Conservation (phyloP, 2,329 filamentous ascomycete genomes). For the Trichophyton simii region DNA sequence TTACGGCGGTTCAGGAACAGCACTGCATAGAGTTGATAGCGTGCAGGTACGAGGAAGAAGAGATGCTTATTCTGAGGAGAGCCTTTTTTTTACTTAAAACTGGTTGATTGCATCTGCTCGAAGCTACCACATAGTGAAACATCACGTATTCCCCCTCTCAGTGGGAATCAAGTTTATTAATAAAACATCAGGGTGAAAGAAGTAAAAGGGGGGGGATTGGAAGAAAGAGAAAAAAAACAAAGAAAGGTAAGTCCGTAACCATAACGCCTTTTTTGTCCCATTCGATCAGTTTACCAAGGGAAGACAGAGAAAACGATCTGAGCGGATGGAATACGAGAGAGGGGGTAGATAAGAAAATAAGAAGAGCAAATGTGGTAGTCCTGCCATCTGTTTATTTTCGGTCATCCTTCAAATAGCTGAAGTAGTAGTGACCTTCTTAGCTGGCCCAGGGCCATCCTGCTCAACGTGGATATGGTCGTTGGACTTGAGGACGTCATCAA, state of each 20-base stretch:
- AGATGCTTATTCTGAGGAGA: not conserved
- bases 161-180: not conserved
- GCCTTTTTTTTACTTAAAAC: not conserved
- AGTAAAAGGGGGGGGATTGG: not conserved
- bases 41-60: not conserved
- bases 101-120: not conserved
- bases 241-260: not conserved
- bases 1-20: not conserved
- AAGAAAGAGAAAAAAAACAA: not conserved
- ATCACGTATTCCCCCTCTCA: not conserved
- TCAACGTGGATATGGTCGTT: conserved; percentile 72
- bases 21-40: not conserved
- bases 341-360: not conserved
- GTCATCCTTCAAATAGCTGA: not conserved
- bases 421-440: conserved; percentile 37
- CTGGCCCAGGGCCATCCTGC: conserved; percentile 56
- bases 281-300: not conserved
- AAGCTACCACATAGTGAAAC: not conserved
- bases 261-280: not conserved
- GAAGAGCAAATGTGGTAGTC: not conserved
- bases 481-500: conserved; percentile 50
- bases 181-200: not conserved
- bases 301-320: not conserved
- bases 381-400: not conserved
- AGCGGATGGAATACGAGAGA: conserved; percentile 2